phyloP scores from a whole-genome alignment of 306 rosid genomes.

The Acacia melanoxylon region DNA sequence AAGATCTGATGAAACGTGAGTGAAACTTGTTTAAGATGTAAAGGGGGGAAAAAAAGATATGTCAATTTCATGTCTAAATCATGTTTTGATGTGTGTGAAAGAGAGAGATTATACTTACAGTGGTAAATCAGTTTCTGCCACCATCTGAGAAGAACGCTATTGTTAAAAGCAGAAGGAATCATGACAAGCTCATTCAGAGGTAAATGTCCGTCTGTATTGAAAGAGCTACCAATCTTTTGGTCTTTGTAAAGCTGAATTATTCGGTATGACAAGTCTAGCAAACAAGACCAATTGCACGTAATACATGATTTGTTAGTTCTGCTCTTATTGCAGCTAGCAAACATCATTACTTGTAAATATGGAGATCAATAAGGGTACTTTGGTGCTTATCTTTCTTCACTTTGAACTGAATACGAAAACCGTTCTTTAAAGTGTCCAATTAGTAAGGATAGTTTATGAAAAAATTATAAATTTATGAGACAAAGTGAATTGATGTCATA shows the following conservation, averaged over 20 bases:
- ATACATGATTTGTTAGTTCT: no score
- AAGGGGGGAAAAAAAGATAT: no score
- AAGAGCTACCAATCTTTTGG: neutral
- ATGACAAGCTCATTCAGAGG: neutral
- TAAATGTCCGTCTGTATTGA: neutral
- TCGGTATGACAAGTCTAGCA: neutral
- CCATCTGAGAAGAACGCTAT: neutral
- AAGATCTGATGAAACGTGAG: neutral
- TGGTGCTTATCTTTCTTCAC: no score
- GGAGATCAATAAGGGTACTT: no score
- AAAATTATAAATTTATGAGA: no score
- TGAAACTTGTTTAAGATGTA: neutral
- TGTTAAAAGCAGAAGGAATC: slow-evolving; percentile 1
- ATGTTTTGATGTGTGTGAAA: neutral
- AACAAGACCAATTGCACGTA: neutral
- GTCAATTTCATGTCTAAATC: neutral
- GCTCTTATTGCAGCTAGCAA: no score
- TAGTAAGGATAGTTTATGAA: no score
- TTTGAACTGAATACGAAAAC: no score
- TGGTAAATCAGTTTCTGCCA: neutral
- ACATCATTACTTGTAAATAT: no score
- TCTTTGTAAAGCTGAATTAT: neutral
- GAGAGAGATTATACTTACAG: neutral
- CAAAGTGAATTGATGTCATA: no score
- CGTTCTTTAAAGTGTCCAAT: no score